Evolutionary conservation across 1,284 basidiomycete genomes (phyloP).

Genomic region (Ganoderma boninense): DNA sequence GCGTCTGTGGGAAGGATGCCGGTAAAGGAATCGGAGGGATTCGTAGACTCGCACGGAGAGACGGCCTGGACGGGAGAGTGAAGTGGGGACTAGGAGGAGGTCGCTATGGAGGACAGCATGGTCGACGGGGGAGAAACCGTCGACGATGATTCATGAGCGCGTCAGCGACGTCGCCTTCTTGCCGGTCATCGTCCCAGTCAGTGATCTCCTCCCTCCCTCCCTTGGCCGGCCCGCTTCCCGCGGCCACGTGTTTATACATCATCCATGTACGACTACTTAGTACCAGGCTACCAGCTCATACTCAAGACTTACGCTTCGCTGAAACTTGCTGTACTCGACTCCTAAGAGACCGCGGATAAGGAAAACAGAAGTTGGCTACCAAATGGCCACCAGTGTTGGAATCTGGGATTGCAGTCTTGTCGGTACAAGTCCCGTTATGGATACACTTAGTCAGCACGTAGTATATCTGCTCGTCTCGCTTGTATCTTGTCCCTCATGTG

Average conservation of each 20-base stretch:
- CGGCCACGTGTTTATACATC: slow-evolving; percentile 18
- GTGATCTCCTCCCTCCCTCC: slow-evolving; percentile 1
- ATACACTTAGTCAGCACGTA: too few species aligned
- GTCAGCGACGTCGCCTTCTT: slow-evolving; percentile 10
- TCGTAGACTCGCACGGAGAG: slow-evolving; percentile 2
- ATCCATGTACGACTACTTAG: not conserved
- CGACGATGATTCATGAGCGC: slow-evolving; percentile 7
- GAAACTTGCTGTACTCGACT: too few species aligned
- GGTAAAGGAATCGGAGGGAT: not conserved
- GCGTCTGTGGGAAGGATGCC: slow-evolving; percentile 16
- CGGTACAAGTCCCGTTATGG: too few species aligned
- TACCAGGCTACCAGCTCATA: too few species aligned
- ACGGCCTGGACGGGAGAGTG: not conserved
- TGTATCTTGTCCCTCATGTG: too few species aligned
- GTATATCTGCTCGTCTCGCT: too few species aligned
- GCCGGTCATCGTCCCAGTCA: slow-evolving; percentile 14
- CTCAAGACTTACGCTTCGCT: too few species aligned
- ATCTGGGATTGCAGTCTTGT: too few species aligned
- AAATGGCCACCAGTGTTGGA: too few species aligned
- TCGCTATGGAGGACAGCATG: slow-evolving; percentile 14
- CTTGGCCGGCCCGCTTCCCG: slow-evolving; percentile 17
- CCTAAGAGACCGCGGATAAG: too few species aligned
- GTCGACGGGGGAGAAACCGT: slow-evolving; percentile 1
- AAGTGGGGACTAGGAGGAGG: not conserved
- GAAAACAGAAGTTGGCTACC: too few species aligned